phyloP scores from a whole-genome alignment of 73 alveolate genomes.

The Stentor coeruleus region DNA sequence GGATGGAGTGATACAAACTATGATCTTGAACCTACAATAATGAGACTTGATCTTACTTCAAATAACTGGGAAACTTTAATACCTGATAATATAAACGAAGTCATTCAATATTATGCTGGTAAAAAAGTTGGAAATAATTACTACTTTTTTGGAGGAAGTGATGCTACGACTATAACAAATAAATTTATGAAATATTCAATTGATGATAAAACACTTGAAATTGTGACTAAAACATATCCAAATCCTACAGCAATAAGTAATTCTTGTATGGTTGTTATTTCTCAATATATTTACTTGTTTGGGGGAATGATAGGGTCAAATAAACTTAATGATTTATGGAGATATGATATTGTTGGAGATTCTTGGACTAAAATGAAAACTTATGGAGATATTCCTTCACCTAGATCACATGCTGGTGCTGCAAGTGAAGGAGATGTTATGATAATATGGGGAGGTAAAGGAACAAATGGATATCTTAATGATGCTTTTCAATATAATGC shows the following conservation, averaged over 20 bases:
- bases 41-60: background rate
- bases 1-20: background rate
- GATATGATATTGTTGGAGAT: background rate
- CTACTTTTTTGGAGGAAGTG: background rate
- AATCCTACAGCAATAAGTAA: background rate
- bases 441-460: background rate
- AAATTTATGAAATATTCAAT: background rate
- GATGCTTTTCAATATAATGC: background rate
- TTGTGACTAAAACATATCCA: background rate
- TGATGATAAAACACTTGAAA: background rate
- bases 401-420: background rate
- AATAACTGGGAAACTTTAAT: background rate
- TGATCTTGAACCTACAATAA: background rate
- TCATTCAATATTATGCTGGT: background rate
- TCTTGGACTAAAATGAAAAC: background rate
- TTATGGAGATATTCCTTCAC: background rate
- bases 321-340: background rate
- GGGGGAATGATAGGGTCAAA: background rate
- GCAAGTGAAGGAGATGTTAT: background rate
- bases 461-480: background rate
- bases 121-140: background rate
- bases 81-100: background rate
- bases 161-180: background rate
- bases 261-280: background rate
- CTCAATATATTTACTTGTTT: background rate